Percentiles rank a stretch among this genome's conserved stretches.
Evolutionary conservation across 2,329 filamentous ascomycete genomes (phyloP).

Genomic region (Aureobasidium lini): DNA sequence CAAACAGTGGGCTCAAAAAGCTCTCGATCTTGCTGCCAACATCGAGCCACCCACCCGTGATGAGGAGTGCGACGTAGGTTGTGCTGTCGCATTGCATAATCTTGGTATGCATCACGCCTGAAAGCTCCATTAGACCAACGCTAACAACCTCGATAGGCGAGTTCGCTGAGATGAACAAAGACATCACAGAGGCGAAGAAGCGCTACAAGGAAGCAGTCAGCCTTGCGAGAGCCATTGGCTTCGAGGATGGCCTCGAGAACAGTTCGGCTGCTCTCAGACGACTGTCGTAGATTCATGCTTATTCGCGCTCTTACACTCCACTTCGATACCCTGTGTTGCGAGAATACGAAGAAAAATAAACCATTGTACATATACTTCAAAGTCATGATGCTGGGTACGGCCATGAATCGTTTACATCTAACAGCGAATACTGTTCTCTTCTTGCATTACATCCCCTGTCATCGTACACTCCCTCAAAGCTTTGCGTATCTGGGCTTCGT

Average conservation of each 20-base stretch:
- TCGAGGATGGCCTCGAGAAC: slow-evolving; percentile 37
- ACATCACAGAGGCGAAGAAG: slow-evolving; percentile 55
- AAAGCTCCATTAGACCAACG: not conserved
- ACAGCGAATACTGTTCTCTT: not conserved
- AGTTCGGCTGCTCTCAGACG: slow-evolving; percentile 35
- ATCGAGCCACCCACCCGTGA: slow-evolving; percentile 61
- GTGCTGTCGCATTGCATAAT: slow-evolving; percentile 77
- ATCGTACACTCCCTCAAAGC: slow-evolving; percentile 42
- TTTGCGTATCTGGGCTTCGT: slow-evolving; percentile 78
- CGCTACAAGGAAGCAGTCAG: slow-evolving; percentile 62
- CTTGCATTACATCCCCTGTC: not conserved
- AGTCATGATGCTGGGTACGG: not conserved
- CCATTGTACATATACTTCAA: not conserved
- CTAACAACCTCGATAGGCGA: slow-evolving; percentile 45
- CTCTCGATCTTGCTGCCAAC: slow-evolving; percentile 57
- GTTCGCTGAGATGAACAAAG: slow-evolving; percentile 67
- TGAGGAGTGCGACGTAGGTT: slow-evolving; percentile 75
- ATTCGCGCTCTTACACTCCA: not conserved
- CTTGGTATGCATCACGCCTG: slow-evolving; percentile 34
- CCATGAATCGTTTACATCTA: not conserved
- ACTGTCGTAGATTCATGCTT: slow-evolving; percentile 16
- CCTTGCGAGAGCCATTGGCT: slow-evolving; percentile 45
- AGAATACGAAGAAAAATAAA: not conserved
- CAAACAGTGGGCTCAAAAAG: slow-evolving; percentile 70
- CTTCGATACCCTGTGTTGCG: slow-evolving; percentile 9